Base-by-base conservation (phyloP, 208 protist genomes). In the Naegleria fowleri region DNA sequence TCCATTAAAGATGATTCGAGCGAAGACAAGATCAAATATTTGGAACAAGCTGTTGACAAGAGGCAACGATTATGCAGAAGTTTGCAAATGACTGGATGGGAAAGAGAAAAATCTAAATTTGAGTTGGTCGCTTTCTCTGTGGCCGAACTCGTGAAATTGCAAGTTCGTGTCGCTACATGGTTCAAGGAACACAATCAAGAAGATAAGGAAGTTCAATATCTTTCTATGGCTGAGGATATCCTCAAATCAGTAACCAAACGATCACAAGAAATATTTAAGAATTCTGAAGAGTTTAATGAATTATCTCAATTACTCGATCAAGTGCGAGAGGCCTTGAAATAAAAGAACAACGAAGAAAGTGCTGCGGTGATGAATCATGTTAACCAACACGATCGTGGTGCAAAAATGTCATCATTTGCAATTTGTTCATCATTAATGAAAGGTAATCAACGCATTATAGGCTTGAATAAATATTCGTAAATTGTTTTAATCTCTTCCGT, bases 41-140 rank as follows among this genome's bases (percentile, higher is more conserved):
- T 86, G 29, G 36, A 86, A 38, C 5, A 58, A 13, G 33, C 43
- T 9, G 33, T 88, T 0, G 29, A 88, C 0, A 58, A 89, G n/a
- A 36, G 41, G 29, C 48, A 89, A 55, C 43, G 25, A 16, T 5
- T 86, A 29, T 5, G 55, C 4, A 52, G 86, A 67, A 41, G 33
- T 67, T 67, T 52, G 29, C 41, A 89, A 67, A 29, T 89, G 19
- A 6, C 6, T 22, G 86, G 86, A n/a, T 89, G 86, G 86, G 86
- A 89, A 22, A 59, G 51, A 5, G 86, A 89, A 41, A 39, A 43
- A 40, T 39, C 13, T 40, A 89, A 89, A 29, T 89, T 89, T 87
- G 33, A 22, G 6, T 40, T 84, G 6, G 67, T 79, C 36, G 29
- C 33, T 6, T 84, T 84, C 29, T 41, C 33, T 9, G 76, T 84